Base-by-base conservation (phyloP, 1,284 basidiomycete species). In the Ustilago cynodontis region DNA sequence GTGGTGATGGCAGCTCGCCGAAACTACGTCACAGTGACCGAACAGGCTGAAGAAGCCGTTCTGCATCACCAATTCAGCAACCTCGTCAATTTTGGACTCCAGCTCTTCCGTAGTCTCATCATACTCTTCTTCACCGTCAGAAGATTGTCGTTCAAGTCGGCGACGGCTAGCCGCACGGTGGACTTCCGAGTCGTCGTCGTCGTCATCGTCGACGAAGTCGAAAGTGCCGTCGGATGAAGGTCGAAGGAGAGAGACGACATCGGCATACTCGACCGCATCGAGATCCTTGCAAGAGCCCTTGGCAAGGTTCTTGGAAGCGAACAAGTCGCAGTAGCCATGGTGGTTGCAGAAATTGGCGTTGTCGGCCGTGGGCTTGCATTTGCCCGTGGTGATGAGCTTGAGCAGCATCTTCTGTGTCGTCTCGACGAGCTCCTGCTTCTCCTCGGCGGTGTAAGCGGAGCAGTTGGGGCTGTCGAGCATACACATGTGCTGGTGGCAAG, bases 281-380 rank as follows among this genome's bases (percentile, higher is more conserved):
- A 64, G 33, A 14, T 0, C 2, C 0, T 47, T n/a, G 39, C 61
- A 70, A 14, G 13, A 26, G n/a, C 14, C 14, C 11, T 57, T 3
- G 28, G 3, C 26, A 22, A n/a, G 47, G 22, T 26, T 14, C 2
- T 69, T 22, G 43, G n/a, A 7, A 4, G 13, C 51, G 35, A 59
- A 69, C n/a, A 51, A 9, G n/a, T 63, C 57, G 57, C 66, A 69
- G 57, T 50, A 69, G 33, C 61, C 61, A 18, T 18, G 11, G 10
- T 31, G 3, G 28, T 26, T 56, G 58, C 67, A 70, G 29, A 24
- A 61, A 3, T 18, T 28, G 6, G 35, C 29, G 24, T 67, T 60
- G 18, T 26, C 14, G 18, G 26, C 9, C 2, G 41, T 50, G 2
- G 54, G 55, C 0, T 24, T n/a, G 20, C 66, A 69, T 33, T 56